phyloP scores from a whole-genome alignment of 2,329 filamentous ascomycete species.

The Colletotrichum truncatum region DNA sequence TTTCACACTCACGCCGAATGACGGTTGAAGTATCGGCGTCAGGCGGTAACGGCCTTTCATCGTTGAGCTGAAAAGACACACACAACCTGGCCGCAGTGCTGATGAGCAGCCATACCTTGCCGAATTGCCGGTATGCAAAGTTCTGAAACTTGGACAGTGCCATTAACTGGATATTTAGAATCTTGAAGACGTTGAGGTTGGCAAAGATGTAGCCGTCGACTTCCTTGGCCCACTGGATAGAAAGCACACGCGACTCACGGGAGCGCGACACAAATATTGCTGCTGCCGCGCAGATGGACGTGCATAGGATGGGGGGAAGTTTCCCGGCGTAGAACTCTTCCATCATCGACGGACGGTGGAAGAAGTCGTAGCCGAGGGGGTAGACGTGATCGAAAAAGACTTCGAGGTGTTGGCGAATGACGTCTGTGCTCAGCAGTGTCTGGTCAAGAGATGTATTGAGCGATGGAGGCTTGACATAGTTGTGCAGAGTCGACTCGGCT shows the following conservation, averaged over 20 bases:
- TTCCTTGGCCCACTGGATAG: background rate
- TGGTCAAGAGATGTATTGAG: background rate
- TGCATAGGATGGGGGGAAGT: background rate
- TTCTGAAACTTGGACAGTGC: slow-evolving; percentile 17
- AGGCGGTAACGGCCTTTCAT: background rate
- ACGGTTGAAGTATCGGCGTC: background rate
- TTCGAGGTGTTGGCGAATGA: slow-evolving; percentile 17
- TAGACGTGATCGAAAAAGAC: slow-evolving; percentile 21
- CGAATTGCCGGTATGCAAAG: slow-evolving; percentile 20
- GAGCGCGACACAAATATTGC: slow-evolving; percentile 1
- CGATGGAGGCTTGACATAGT: background rate
- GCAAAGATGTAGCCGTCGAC: slow-evolving; percentile 1
- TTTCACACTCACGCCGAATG: slow-evolving; percentile 9
- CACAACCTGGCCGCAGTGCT: slow-evolving; percentile 6
- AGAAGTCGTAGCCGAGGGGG: slow-evolving; percentile 14
- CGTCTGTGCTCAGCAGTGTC: slow-evolving; percentile 10
- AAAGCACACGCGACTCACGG: background rate
- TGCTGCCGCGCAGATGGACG: background rate
- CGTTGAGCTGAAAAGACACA: slow-evolving; percentile 17
- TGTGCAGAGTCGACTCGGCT: background rate
- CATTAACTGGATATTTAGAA: slow-evolving; percentile 11
- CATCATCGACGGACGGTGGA: slow-evolving; percentile 20
- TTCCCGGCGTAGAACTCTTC: slow-evolving; percentile 8
- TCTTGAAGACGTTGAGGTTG: slow-evolving; percentile 12
- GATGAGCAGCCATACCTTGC: slow-evolving; percentile 16